These are phyloP conservation scores for Boletellus sp. DNA, from an alignment of 1,284 basidiomycete genomes.

Conservation along the genomic window DNA sequence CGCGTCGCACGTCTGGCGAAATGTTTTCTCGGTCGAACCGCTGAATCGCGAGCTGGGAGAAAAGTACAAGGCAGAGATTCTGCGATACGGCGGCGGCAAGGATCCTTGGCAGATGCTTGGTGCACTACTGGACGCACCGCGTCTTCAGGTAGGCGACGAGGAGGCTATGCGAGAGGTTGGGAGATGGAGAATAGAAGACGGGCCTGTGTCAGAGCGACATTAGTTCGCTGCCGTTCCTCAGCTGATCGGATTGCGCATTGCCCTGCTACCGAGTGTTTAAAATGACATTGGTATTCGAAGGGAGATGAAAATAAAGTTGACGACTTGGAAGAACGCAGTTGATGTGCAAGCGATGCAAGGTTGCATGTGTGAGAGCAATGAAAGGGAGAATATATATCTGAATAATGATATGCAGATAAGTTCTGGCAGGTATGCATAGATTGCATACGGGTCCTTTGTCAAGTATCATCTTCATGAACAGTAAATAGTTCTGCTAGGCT, in stretches of 20 bases:
- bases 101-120: conserved; percentile 95
- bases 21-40: conserved; percentile 68
- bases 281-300: conserved; percentile 1
- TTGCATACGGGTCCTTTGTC: too few relatives aligned
- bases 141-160: conserved; percentile 66
- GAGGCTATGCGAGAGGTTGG: conserved; percentile 89
- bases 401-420: conserved; percentile 24
- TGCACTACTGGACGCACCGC: conserved; percentile 61
- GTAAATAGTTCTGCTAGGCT: not conserved
- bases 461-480: conserved; percentile 8
- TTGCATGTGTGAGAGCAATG: not conserved
- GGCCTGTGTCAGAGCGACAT: conserved; percentile 51
- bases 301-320: not conserved
- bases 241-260: too few relatives aligned
- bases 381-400: conserved; percentile 8
- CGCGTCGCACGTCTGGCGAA: conserved; percentile 83
- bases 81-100: conserved; percentile 83
- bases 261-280: not conserved
- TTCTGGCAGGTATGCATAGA: too few relatives aligned
- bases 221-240: too few relatives aligned
- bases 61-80: conserved; percentile 71
- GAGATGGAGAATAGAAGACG: conserved; percentile 77
- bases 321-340: not conserved
- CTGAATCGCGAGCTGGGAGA: conserved; percentile 70
- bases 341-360: not conserved